Evolutionary conservation across 805 yeast species (phyloP), one percentile per base, ranked within the genome.

Genomic region (Wickerhamiella spandovensis): DNA sequence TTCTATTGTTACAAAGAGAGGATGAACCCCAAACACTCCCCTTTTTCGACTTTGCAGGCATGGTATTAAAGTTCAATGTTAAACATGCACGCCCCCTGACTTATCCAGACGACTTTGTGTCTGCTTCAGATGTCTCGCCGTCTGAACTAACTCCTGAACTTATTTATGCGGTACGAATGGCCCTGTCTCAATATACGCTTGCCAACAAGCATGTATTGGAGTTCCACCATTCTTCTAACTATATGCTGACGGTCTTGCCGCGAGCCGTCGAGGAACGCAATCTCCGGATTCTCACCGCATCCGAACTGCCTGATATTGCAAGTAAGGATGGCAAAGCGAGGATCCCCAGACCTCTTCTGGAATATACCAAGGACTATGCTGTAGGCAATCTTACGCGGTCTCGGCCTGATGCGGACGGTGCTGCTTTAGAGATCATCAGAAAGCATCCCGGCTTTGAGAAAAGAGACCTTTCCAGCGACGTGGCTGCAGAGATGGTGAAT

Each of bases 361-460:
- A 43, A 28, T 51, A 52, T 43, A 44, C 53, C 21, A 42, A 24
- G 28, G 57, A 57, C 46, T 59, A 58, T 30, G 61, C 59, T 6
- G 43, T 50, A 13, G 52, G 47, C 13, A 57, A 56, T 41, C 32
- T 58, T 28, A 48, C 48, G 18, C 21, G 45, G n/a, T 46, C 48
- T 5, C 46, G 46, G 21, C 51, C 51, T 8, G 41, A 21, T 18
- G 43, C 51, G 24, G 48, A 43, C 22, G 54, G 51, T 10, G 38
- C 28, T 6, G 54, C 54, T 8, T 10, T 51, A 8, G 47, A 48
- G 21, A 35, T 51, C 10, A 41, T 51, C 13, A 38, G 51, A 15
- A 9, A 15, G 7, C 43, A 45, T 18, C 37, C 37, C 7, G 38
- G 25, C 2, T 44, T 44, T 18, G 38, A 3, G 23, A 5, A 28